Evolutionary conservation across 108 stramenopile genomes (phyloP), one percentile per base, ranked within the genome.

Genomic region (Skeletonema marinoi): DNA sequence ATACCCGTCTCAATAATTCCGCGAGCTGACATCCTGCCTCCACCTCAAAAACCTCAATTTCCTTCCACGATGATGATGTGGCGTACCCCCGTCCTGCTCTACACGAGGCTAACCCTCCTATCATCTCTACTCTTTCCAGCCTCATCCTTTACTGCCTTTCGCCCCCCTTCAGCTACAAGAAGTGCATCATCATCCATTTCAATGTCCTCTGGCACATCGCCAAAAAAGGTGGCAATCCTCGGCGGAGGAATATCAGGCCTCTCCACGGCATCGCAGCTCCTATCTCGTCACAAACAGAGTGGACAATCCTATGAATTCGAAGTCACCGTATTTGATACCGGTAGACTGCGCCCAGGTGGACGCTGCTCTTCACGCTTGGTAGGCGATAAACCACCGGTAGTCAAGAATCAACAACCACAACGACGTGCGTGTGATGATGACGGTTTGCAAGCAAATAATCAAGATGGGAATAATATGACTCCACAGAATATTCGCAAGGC

Each of bases 201-300:
- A 5, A 36, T 36, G 36, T 36, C 36, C 36, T 6, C 36, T 9
- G 8, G 8, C 4, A 36, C 65, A 50, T 73, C 71, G 33, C 60
- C 38, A 44, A 71, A 70, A 41, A 54, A 87, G 29, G 82, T 92
- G 9, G 93, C 91, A 38, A 83, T 95, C 38, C 88, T 95, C 13
- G 93, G 93, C 11, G 93, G 93, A 12, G 93, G 93, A 17, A 91
- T 95, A 33, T 78, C 93, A 2, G 93, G 93, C 6, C 77, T 95
- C 2, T 85, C 88, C 11, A 92, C 91, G 67, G 93, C 93, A 10
- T 66, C 63, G 32, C 86, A 50, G 4, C 70, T 56, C 12, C 70
- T 77, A 48, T 65, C 64, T 31, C 71, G 77, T 19, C 86, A 85
- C 33, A 71, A 76, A 31, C 42, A 72, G 35, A 68, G 17, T 17